A percentile compares a stretch with the other conserved stretches of the same genome.
Evolutionary conservation across 2,329 filamentous ascomycete genomes (phyloP).

Genomic region (Chaetomium sp.): DNA sequence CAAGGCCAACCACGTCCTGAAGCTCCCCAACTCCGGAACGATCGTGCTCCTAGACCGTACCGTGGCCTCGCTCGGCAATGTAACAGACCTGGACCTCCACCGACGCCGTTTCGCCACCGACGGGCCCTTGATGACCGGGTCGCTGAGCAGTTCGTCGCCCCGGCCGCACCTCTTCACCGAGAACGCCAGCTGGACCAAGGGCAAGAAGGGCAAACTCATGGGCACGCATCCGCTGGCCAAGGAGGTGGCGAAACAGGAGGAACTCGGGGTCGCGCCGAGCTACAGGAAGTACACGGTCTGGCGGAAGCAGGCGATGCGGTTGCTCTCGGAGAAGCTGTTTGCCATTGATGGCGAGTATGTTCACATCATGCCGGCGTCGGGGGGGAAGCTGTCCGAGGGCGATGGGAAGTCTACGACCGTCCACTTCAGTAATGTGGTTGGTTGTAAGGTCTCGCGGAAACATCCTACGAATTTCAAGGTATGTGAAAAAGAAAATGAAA

Average conservation of each 20-base stretch:
- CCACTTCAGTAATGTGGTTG: slow-evolving; percentile 75
- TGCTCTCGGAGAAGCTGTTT: slow-evolving; percentile 69
- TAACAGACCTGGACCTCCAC: slow-evolving; percentile 68
- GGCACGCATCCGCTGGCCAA: slow-evolving; percentile 62
- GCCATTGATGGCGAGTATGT: slow-evolving; percentile 82
- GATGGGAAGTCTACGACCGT: slow-evolving; percentile 71
- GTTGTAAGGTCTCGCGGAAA: slow-evolving; percentile 72
- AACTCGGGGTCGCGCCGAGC: slow-evolving; percentile 47
- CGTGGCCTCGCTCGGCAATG: slow-evolving; percentile 70
- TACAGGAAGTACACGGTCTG: slow-evolving; percentile 76
- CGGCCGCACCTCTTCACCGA: slow-evolving; percentile 54
- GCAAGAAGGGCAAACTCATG: slow-evolving; percentile 45
- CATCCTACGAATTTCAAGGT: slow-evolving; percentile 78
- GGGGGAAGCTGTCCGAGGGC: slow-evolving; percentile 58
- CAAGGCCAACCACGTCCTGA: slow-evolving; percentile 72
- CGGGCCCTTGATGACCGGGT: slow-evolving; percentile 60
- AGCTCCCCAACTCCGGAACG: slow-evolving; percentile 66
- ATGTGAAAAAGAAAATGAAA: slow-evolving; percentile 21
- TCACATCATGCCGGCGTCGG: slow-evolving; percentile 69
- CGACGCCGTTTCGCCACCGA: slow-evolving; percentile 70
- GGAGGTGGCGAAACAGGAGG: slow-evolving; percentile 54
- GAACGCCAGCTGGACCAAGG: slow-evolving; percentile 45
- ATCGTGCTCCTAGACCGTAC: slow-evolving; percentile 71
- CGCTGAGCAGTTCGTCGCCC: slow-evolving; percentile 63
- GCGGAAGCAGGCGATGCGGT: slow-evolving; percentile 75